Base-by-base conservation (phyloP, 345 rosid genomes). In the Trapa bicornis region DNA sequence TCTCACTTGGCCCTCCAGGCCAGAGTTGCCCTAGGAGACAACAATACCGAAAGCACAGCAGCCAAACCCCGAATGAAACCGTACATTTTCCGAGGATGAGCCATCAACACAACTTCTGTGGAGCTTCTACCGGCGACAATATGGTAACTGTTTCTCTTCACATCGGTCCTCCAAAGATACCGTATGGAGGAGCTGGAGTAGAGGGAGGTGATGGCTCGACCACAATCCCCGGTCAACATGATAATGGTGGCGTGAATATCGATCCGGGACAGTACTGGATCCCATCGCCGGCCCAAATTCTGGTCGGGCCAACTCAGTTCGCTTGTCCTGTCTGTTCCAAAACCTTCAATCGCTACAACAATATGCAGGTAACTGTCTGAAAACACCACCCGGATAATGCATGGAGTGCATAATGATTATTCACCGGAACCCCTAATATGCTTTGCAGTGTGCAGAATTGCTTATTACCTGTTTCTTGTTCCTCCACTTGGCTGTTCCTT, bases 251-350 rank as follows among this genome's bases (percentile, higher is more conserved):
- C 15, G 14, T 43, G 37, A 12, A 16, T 5, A 15, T 71, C 3
- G 76, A 58, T 58, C 80, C 82, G 50, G 89, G 87, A 39, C 85
- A 84, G 74, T 87, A 85, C 80, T 89, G 97, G 97, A 87, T 89
- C 68, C 97, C 96, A 68, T 80, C 97, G 0, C 87, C 91, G 6
- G 85, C 89, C 5, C 90, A 91, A 83, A 87, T 89, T 74, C 92
- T 91, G 47, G 94, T 84, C 36, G 97, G 97, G n/a, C 96, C 97
- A 2, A 81, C 96, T 43, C 97, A 89, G 83, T 91, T 89, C 84
- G 81, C 97, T 78, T 91, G 97, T 76, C 47, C 89, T 69, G 92
- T 91, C 79, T 91, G 97, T 83, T 76, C 76, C 77, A 91, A 86
- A 72, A 84, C 92, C 37, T 91, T 91, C 84, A 91, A 87, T 72